phyloP scores from a whole-genome alignment of 164 flowering plant genomes.

The Aristolochia californica region DNA sequence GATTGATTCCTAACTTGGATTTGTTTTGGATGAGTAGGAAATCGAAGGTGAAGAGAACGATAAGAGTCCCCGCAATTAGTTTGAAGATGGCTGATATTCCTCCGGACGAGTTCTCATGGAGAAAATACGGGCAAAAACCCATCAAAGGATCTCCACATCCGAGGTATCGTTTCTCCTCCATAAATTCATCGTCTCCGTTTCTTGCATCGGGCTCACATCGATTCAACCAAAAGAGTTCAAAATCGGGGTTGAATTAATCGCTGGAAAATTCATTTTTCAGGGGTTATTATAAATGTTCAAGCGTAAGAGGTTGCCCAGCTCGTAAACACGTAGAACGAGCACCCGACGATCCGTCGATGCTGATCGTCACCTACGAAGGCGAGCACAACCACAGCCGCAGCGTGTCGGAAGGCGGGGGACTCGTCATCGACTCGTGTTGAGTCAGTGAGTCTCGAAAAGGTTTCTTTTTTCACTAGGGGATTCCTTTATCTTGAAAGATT shows the following conservation, averaged over 20 bases:
- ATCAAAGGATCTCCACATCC: conserved; percentile 98
- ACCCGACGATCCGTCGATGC: conserved; percentile 69
- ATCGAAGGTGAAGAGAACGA: conserved; percentile 58
- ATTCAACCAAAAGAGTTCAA: too few species aligned
- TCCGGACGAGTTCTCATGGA: conserved; percentile 92
- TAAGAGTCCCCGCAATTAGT: conserved; percentile 86
- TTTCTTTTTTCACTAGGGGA: too few species aligned
- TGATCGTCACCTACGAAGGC: conserved; percentile 86
- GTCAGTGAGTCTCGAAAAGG: too few species aligned
- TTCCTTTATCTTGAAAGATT: too few species aligned
- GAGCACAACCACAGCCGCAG: conserved; percentile 58
- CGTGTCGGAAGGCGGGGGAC: too few species aligned
- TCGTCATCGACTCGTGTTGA: too few species aligned
- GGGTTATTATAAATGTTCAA: conserved; percentile 94
- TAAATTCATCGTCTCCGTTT: too few species aligned
- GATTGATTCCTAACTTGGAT: not conserved
- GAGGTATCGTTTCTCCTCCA: conserved; percentile 33
- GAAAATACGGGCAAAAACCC: conserved; percentile 95
- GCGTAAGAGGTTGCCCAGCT: conserved; percentile 88
- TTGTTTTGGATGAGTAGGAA: conserved; percentile 28
- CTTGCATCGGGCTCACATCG: too few species aligned
- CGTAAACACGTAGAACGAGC: conserved; percentile 92
- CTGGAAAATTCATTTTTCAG: conserved; percentile 27
- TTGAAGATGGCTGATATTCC: conserved; percentile 88
- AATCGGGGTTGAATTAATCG: too few species aligned